phyloP scores from a whole-genome alignment of 805 yeast genomes.

The Teunomyces lycoperdinae region DNA sequence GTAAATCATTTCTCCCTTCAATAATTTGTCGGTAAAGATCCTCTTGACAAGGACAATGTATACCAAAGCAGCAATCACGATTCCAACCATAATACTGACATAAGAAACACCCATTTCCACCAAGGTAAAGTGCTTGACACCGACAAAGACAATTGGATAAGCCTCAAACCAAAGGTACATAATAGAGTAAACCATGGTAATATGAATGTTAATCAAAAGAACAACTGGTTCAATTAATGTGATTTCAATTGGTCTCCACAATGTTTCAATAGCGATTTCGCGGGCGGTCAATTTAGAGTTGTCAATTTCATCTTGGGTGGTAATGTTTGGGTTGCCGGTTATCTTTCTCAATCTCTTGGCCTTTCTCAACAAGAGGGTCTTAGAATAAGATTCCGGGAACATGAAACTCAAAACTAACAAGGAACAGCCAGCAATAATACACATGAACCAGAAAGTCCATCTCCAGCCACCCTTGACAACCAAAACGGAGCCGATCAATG shows the following conservation, averaged over 20 bases:
- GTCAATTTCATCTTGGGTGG: conserved; percentile 38
- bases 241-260: conserved; percentile 50
- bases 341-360: conserved; percentile 45
- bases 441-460: conserved; percentile 53
- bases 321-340: conserved; percentile 49
- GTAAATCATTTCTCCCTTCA: conserved; percentile 9
- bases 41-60: conserved; percentile 11
- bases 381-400: conserved; percentile 50
- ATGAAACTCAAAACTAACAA: conserved; percentile 30
- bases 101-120: conserved; percentile 49
- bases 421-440: conserved; percentile 38
- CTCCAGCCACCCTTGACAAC: conserved; percentile 47
- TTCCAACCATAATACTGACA: conserved; percentile 47
- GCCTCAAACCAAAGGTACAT: conserved; percentile 60
- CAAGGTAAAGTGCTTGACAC: conserved; percentile 43
- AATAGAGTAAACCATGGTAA: conserved; percentile 51
- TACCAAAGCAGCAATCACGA: conserved; percentile 13
- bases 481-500: conserved; percentile 54
- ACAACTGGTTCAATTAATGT: conserved; percentile 55
- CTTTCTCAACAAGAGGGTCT: conserved; percentile 45
- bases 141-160: conserved; percentile 53
- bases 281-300: conserved; percentile 18
- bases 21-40: conserved; percentile 12
- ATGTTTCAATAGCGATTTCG: conserved; percentile 26
- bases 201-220: conserved; percentile 49